Evolutionary conservation across 306 rosid genomes (phyloP).

Genomic region (Cucurbita maxima): DNA sequence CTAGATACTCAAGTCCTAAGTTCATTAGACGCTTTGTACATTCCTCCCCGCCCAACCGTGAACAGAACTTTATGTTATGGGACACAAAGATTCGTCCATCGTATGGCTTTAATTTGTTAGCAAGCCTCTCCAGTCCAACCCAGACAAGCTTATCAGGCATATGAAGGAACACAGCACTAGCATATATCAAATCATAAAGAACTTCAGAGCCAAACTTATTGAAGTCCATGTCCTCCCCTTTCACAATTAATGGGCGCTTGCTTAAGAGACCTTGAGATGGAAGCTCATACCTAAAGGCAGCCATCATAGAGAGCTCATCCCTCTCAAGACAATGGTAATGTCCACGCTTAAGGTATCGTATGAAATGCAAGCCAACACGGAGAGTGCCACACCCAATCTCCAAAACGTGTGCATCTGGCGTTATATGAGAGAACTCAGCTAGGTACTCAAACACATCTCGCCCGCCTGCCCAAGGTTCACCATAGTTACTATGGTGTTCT

Average conservation of each 20-base stretch:
- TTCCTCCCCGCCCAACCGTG: conserved; percentile 71
- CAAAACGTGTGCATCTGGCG: conserved; percentile 40
- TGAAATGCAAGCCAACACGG: conserved; percentile 82
- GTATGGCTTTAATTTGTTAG: conserved; percentile 42
- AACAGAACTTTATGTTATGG: conserved; percentile 76
- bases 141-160: conserved; percentile 87
- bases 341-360: conserved; percentile 52
- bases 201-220: conserved; percentile 35
- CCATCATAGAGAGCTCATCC: conserved; percentile 86
- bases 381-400: conserved; percentile 96
- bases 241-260: conserved; percentile 71
- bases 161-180: conserved; percentile 92
- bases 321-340: conserved; percentile 76
- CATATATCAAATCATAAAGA: conserved; percentile 62
- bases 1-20: conserved; percentile 68
- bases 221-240: conserved; percentile 78
- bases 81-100: conserved; percentile 77
- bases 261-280: conserved; percentile 77
- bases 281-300: conserved; percentile 76
- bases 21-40: conserved; percentile 49
- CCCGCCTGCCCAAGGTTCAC: conserved; percentile 98
- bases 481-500: conserved; percentile 90
- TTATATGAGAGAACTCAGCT: conserved; percentile 45
- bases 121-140: conserved; percentile 63
- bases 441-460: conserved; percentile 81